Conservation (phyloP, 495 filamentous ascomycete genomes). For the Penicillium canariense region DNA sequence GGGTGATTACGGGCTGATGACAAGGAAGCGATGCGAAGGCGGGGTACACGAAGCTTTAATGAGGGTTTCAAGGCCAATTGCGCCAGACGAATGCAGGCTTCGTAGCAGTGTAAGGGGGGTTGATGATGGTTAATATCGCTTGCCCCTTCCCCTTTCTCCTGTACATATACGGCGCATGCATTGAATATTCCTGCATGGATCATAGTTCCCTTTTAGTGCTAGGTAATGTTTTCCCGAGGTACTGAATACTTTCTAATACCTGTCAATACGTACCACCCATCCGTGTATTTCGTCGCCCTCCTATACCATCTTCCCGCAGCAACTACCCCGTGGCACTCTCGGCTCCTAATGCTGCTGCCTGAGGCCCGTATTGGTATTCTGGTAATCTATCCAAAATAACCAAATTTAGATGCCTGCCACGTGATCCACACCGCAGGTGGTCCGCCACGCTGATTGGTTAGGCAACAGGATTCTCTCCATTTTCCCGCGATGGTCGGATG, state of each 20-base stretch:
- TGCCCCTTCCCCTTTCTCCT: not conserved
- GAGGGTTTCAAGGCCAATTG: not conserved
- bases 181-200: slow-evolving; percentile 11
- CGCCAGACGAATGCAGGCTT: not conserved
- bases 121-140: not conserved
- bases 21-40: not conserved
- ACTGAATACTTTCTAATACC: not conserved
- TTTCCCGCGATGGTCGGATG: slow-evolving; percentile 22
- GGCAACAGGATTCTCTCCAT: slow-evolving; percentile 50
- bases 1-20: slow-evolving; percentile 38
- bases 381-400: not conserved
- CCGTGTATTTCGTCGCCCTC: too few species aligned
- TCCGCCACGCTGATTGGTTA: slow-evolving; percentile 42
- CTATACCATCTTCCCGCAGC: too few species aligned
- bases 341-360: slow-evolving; percentile 14
- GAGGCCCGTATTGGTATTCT: slow-evolving; percentile 9
- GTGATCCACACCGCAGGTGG: slow-evolving; percentile 20
- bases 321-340: not conserved
- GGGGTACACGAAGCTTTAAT: not conserved
- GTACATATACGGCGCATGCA: slow-evolving; percentile 12
- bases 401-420: slow-evolving; percentile 42
- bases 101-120: not conserved
- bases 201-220: not conserved
- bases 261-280: too few species aligned
- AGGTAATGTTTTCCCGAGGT: not conserved